These are phyloP conservation scores for Fusarium sp. DNA, from an alignment of 2,329 filamentous ascomycete genomes.

Conservation along the genomic window DNA sequence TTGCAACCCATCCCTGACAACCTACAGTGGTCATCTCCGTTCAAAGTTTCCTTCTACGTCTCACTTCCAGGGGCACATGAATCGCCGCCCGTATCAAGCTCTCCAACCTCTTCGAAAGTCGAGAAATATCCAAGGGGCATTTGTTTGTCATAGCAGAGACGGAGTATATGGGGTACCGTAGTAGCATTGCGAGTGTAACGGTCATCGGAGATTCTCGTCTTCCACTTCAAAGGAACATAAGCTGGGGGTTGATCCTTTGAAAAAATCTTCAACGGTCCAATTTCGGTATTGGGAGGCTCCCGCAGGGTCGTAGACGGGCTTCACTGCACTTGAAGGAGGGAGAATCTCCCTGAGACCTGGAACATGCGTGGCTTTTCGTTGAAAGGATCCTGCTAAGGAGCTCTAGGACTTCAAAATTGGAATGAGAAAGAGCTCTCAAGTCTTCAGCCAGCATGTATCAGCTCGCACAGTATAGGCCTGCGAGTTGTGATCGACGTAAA, in stretches of 20 bases:
- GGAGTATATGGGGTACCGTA: not conserved
- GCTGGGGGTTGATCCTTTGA: not conserved
- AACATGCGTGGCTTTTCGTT: too few relatives aligned
- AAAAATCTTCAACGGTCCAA: not conserved
- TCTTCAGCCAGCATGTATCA: not conserved
- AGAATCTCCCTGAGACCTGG: not conserved
- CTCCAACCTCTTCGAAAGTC: not conserved
- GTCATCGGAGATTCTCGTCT: not conserved
- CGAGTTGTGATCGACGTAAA: not conserved
- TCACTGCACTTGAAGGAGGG: not conserved
- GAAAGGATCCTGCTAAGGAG: not conserved
- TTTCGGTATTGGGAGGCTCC: not conserved
- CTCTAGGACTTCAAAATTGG: not conserved
- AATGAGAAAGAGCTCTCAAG: not conserved
- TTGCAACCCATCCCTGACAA: not conserved
- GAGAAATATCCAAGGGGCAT: not conserved
- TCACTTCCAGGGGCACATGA: not conserved
- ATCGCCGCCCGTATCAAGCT: not conserved
- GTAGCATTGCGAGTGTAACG: not conserved
- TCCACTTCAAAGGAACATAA: not conserved
- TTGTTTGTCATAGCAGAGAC: not conserved
- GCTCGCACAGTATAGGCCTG: fast-evolving
- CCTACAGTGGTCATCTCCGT: not conserved
- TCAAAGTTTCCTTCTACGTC: not conserved
- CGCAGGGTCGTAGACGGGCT: not conserved